A percentile compares a stretch with the other conserved stretches of the same genome.
These are phyloP conservation scores for Tricladium varicosporioides DNA, from an alignment of 2,329 filamentous ascomycete genomes.

Conservation along the genomic window DNA sequence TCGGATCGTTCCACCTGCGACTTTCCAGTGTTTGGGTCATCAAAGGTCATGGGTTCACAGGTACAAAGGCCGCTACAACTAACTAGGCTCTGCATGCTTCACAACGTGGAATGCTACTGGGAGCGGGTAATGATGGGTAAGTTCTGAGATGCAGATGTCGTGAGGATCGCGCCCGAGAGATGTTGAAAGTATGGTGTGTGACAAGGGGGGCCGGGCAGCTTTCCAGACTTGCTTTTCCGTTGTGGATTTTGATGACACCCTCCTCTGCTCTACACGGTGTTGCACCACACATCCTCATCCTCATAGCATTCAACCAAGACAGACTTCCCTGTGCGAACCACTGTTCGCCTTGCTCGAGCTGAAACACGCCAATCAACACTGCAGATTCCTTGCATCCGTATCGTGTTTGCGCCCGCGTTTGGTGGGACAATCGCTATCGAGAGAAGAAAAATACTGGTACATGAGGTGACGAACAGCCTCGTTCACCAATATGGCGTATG, in stretches of 20 bases:
- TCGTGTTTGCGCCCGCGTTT: background rate
- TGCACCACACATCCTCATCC: background rate
- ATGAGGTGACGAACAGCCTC: constrained; percentile 26
- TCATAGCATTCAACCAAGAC: background rate
- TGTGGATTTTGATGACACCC: background rate
- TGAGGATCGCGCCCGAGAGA: background rate
- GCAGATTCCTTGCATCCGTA: background rate
- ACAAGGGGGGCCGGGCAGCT: background rate
- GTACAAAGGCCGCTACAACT: background rate
- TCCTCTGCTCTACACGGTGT: background rate
- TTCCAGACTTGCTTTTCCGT: background rate
- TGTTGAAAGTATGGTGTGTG: background rate
- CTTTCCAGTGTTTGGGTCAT: background rate
- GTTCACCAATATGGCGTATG: constrained; percentile 25
- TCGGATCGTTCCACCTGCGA: background rate
- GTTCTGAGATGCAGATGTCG: background rate
- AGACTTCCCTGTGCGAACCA: background rate
- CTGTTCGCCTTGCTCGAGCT: background rate
- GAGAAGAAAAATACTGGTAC: background rate
- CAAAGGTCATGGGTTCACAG: background rate
- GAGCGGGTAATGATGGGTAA: background rate
- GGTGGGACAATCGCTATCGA: no score
- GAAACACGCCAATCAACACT: background rate
- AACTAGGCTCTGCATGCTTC: background rate
- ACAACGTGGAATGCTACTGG: background rate